Percentiles rank a stretch among this genome's conserved stretches.
phyloP scores from a whole-genome alignment of 306 rosid genomes.

The Begonia loranthoides region DNA sequence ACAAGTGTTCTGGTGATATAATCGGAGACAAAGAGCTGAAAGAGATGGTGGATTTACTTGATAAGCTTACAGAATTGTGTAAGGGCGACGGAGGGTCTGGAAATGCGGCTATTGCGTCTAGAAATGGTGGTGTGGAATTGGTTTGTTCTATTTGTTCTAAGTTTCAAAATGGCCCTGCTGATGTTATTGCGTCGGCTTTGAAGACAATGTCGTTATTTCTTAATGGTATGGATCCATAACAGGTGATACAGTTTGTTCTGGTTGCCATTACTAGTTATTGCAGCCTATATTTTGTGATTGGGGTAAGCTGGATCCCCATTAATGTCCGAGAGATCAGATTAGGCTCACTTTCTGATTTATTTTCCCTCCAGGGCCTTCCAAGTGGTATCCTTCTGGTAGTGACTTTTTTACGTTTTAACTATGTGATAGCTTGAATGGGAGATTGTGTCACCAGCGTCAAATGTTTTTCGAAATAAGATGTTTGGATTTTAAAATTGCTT shows the following conservation, averaged over 20 bases:
- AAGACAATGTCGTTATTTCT: slow-evolving; percentile 45
- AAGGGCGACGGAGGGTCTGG: slow-evolving; percentile 23
- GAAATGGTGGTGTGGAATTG: slow-evolving; percentile 56
- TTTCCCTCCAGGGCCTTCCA: too few species aligned
- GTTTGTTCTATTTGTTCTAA: slow-evolving; percentile 45
- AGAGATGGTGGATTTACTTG: slow-evolving; percentile 23
- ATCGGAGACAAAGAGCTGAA: slow-evolving; percentile 8
- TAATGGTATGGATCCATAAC: slow-evolving; percentile 29
- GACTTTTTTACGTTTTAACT: too few species aligned
- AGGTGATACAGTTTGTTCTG: not conserved
- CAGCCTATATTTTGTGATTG: too few species aligned
- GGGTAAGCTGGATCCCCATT: too few species aligned
- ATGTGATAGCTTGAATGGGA: too few species aligned
- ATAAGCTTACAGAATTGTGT: slow-evolving; percentile 33
- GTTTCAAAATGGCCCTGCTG: slow-evolving; percentile 14
- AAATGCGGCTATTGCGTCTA: slow-evolving; percentile 51
- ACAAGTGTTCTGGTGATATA: slow-evolving; percentile 8
- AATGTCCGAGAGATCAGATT: too few species aligned
- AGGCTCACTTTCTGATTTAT: too few species aligned
- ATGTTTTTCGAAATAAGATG: too few species aligned
- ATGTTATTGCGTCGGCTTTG: slow-evolving; percentile 28
- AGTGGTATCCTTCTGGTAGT: too few species aligned
- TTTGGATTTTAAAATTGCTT: too few species aligned
- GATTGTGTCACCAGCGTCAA: too few species aligned
- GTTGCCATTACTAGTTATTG: not conserved